phyloP scores from a whole-genome alignment of 441 rosid genomes.

The Pelargonium cotyledonis region DNA sequence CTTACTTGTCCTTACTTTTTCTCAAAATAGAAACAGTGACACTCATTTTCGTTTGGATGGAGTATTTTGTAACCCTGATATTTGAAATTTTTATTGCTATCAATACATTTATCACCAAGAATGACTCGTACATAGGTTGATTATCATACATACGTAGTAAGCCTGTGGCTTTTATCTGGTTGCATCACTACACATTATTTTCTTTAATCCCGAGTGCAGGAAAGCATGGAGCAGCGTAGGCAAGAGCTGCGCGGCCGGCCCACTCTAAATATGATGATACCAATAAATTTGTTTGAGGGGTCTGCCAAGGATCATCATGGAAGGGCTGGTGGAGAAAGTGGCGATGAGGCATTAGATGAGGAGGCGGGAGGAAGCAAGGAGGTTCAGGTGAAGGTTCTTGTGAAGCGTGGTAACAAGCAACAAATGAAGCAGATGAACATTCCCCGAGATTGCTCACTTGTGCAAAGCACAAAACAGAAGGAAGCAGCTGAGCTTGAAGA shows the following conservation, averaged over 20 bases:
- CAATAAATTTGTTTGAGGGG: constrained; percentile 91
- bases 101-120: no score
- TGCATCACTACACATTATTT: not conserved
- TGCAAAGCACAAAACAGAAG: constrained; percentile 96
- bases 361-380: constrained; percentile 63
- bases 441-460: constrained; percentile 78
- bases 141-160: not conserved
- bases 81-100: not conserved
- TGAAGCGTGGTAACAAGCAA: constrained; percentile 96
- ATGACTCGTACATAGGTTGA: not conserved
- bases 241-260: constrained; percentile 88
- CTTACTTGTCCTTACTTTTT: no score
- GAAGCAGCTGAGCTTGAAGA: constrained; percentile 98
- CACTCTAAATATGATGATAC: constrained; percentile 78
- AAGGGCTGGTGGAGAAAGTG: constrained; percentile 63
- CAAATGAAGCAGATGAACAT: constrained; percentile 89
- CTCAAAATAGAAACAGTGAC: not conserved
- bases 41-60: no score
- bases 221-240: constrained; percentile 97
- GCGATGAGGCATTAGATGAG: constrained; percentile 75
- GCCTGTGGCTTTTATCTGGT: not conserved
- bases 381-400: constrained; percentile 93
- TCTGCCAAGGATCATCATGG: constrained; percentile 79
- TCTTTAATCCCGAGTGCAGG: constrained; percentile 46
- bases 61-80: no score